Conservation (phyloP, 2,329 filamentous ascomycete genomes). For the Chaetothyriales sp. region DNA sequence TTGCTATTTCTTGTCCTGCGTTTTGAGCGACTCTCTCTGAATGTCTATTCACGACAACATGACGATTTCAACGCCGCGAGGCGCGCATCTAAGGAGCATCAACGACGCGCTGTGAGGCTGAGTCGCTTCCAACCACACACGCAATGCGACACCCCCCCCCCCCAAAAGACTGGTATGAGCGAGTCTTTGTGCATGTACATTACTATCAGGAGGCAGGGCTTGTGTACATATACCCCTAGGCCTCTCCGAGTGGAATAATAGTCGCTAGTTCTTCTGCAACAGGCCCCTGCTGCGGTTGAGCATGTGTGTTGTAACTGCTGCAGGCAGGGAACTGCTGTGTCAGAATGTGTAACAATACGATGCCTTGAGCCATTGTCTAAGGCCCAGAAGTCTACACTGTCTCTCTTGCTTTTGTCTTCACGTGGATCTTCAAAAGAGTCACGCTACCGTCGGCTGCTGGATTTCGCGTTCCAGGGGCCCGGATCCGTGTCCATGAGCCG, state of each 20-base stretch:
- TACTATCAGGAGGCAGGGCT: not conserved
- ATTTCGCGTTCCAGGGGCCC: not conserved
- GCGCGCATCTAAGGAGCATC: not conserved
- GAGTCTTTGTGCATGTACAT: not conserved
- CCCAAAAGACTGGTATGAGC: not conserved
- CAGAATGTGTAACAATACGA: not conserved
- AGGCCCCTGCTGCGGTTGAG: not conserved
- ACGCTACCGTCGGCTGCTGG: not conserved
- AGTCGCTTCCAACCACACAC: not conserved
- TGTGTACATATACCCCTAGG: not conserved
- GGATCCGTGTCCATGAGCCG: not conserved
- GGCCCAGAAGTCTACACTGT: not conserved
- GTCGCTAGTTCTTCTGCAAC: not conserved
- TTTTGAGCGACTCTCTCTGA: constrained; percentile 1
- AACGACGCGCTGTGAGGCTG: not conserved
- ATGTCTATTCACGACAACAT: not conserved
- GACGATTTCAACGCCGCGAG: not conserved
- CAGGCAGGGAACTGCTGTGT: not conserved
- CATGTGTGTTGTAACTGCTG: not conserved
- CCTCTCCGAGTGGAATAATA: not conserved
- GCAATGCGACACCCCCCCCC: no score
- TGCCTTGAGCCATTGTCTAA: not conserved
- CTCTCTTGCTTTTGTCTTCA: not conserved
- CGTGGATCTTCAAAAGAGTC: not conserved
- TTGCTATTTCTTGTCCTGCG: constrained; percentile 4